A percentile compares a stretch with the other conserved stretches of the same genome.
Conservation (phyloP, 768 basidiomycete genomes). For the Tremella fuciformis region DNA sequence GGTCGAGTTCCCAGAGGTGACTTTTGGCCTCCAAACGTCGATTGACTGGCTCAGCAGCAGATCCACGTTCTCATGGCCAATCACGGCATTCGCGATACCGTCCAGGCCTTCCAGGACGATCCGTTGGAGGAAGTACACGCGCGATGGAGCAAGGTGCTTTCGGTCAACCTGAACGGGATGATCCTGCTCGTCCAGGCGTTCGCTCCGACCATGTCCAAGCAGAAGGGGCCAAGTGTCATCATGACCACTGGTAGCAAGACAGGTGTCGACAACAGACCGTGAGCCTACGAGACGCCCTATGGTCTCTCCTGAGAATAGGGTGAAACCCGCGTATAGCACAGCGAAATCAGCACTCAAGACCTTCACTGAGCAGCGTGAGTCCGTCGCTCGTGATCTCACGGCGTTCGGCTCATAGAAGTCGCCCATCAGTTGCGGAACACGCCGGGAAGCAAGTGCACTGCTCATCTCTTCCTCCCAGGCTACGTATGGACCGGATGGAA, state of each 20-base stretch:
- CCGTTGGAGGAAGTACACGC: not conserved
- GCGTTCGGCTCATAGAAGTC: too few relatives aligned
- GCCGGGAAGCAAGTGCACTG: not conserved
- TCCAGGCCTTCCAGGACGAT: not conserved
- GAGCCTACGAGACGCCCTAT: too few relatives aligned
- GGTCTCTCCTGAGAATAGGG: not conserved
- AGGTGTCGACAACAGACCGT: constrained; percentile 5
- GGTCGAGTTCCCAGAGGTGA: too few relatives aligned
- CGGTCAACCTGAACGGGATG: not conserved
- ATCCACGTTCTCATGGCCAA: constrained; percentile 3
- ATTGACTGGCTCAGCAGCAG: not conserved
- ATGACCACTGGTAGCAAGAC: not conserved
- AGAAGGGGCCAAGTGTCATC: not conserved
- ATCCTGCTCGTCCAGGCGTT: not conserved
- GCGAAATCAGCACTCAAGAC: too few relatives aligned
- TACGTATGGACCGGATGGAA: not conserved
- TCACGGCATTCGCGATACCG: not conserved
- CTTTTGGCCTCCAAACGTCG: too few relatives aligned
- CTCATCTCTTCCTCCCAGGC: not conserved
- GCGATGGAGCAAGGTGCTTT: not conserved
- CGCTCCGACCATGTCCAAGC: not conserved
- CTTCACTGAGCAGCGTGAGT: too few relatives aligned
- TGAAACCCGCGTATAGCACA: too few relatives aligned
- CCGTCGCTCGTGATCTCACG: too few relatives aligned
- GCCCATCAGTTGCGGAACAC: not conserved